Conservation (phyloP, 805 yeast species). For the Candida quercuum region DNA sequence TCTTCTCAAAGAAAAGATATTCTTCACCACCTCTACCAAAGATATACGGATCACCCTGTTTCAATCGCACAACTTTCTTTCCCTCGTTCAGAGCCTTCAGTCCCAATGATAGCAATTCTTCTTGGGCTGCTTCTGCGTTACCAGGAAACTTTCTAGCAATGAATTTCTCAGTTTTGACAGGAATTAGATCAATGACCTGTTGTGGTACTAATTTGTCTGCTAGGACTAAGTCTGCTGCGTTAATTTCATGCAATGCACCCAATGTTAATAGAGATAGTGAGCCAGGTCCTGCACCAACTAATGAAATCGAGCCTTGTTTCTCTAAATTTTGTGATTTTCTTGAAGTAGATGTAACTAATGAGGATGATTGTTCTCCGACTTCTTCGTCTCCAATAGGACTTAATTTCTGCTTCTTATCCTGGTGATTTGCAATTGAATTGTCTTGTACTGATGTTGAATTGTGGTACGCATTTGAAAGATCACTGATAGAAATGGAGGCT, state of each 20-base stretch:
- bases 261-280: conserved; percentile 73
- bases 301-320: conserved; percentile 55
- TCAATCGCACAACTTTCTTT: conserved; percentile 75
- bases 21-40: conserved; percentile 98
- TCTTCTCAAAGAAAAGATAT: conserved; percentile 54
- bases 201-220: conserved; percentile 94
- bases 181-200: conserved; percentile 78
- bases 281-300: conserved; percentile 97
- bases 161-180: conserved; percentile 64
- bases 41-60: conserved; percentile 96
- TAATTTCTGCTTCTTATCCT: background rate
- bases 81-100: conserved; percentile 60
- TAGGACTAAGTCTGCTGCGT: conserved; percentile 74
- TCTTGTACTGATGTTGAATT: conserved; percentile 8
- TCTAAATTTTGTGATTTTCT: background rate
- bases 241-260: conserved; percentile 79
- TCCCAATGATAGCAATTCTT: conserved; percentile 73
- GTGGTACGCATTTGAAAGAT: conserved; percentile 47
- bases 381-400: background rate
- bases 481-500: conserved; percentile 53
- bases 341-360: conserved; percentile 18
- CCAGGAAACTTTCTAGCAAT: conserved; percentile 96
- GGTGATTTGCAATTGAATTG: background rate
- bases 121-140: conserved; percentile 90
- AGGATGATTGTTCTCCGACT: too few species aligned